These are phyloP conservation scores for Nephelium lappaceum DNA, from an alignment of 345 rosid genomes.

Conservation along the genomic window DNA sequence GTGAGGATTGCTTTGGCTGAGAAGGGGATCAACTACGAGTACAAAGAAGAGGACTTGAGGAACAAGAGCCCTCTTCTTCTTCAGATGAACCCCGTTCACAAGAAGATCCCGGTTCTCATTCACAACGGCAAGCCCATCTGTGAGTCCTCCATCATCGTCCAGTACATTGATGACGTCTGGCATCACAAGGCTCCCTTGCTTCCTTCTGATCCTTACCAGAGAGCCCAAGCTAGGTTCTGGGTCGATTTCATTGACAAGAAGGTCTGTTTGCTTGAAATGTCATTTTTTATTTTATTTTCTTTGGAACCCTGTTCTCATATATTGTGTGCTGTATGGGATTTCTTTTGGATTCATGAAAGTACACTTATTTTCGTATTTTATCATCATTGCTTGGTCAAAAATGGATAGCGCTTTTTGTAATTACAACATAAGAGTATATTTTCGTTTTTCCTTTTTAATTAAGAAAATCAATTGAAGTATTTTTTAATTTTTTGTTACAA, in stretches of 20 bases:
- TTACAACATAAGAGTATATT: too few relatives aligned
- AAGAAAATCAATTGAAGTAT: too few relatives aligned
- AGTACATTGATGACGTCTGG: conserved; percentile 25
- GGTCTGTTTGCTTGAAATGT: conserved; percentile 11
- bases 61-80: conserved; percentile 33
- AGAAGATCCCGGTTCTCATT: conserved; percentile 17
- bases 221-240: conserved; percentile 37
- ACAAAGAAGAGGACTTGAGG: conserved; percentile 29
- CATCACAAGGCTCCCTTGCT: conserved; percentile 22
- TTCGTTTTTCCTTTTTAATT: too few relatives aligned
- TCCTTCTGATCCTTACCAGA: conserved; percentile 29
- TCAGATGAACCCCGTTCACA: conserved; percentile 33
- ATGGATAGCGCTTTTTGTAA: too few relatives aligned
- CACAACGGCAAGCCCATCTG: conserved; percentile 14
- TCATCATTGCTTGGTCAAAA: too few relatives aligned
- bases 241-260: conserved; percentile 37
- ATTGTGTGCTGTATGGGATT: background rate
- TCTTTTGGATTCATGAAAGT: background rate
- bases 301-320: too few relatives aligned
- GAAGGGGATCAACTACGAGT: conserved; percentile 32
- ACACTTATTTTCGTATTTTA: too few relatives aligned
- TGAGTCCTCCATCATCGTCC: conserved; percentile 21
- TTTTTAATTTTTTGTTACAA: too few relatives aligned
- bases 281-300: background rate
- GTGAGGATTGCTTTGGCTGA: conserved; percentile 30